Base-by-base conservation (phyloP, 257 asterid genomes). In the Nicotiana benthamiana region DNA sequence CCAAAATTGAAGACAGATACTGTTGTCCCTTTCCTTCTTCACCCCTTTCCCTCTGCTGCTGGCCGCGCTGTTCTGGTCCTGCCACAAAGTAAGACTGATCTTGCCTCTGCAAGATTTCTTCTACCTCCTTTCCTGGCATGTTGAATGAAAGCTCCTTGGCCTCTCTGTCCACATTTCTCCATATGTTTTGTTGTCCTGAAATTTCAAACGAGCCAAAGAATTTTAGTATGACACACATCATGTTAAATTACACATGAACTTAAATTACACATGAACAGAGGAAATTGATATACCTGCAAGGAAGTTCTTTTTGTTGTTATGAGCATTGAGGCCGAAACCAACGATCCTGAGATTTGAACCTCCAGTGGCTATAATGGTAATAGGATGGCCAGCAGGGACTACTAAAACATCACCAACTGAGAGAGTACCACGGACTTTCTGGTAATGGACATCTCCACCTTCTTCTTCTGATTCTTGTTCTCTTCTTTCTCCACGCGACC, bases 301-400 rank as follows among this genome's bases (percentile, higher is more conserved):
- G 87, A 84, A 85, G n/a, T 83, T 36, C 53, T 81, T 87, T 62
- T 75, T 75, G 57, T 82, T 85, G 28, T 75, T 30, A 0, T 28
- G 79, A n/a, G 88, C 91, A 26, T 84, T 83, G 85, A 86, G 54
- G 4, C 92, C 91, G 20, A 89, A 89, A 8, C 82, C 83, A 9
- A 83, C 87, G 1, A 86, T 11, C 52, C 86, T 85, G 46, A 90
- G 36, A 54, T 83, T 64, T 56, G 86, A 78, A 9, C 84, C 64
- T 61, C 67, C 83, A 24, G 91, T 64, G 80, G 94, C 86, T 12
- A 87, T 61, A 0, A 84, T 68, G 60, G 84, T 64, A 34, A 89
- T 51, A 18, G 92, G 92, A 75, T 89, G 91, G 0, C 88, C 89
- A 0, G 87, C 86, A 0, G 92, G 92, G 52, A 89, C 59, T 17